These are phyloP conservation scores for Pogostemon cablin DNA, from an alignment of 257 asterid genomes.

Conservation along the genomic window DNA sequence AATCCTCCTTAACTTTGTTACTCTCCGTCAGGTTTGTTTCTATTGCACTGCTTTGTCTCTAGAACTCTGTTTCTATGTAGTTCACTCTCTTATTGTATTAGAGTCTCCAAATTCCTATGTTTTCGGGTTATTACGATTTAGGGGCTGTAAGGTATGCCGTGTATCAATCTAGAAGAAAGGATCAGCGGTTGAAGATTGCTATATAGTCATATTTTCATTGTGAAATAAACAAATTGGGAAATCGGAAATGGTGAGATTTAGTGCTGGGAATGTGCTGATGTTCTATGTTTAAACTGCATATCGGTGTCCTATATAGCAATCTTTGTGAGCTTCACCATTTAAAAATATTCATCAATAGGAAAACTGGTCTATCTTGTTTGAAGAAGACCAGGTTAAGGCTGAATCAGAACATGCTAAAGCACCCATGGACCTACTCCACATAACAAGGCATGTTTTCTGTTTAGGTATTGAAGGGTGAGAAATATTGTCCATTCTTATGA, in stretches of 20 bases:
- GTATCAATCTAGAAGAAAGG: background rate
- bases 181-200: slow-evolving; percentile 14
- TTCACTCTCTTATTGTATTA: background rate
- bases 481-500: no score
- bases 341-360: slow-evolving; percentile 52
- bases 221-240: slow-evolving; percentile 6
- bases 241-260: background rate
- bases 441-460: no score
- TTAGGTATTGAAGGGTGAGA: no score
- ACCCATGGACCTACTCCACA: slow-evolving; percentile 89
- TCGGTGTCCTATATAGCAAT: background rate
- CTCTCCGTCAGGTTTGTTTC: slow-evolving; percentile 77
- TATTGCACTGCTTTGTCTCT: slow-evolving; percentile 5
- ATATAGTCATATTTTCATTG: background rate
- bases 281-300: slow-evolving; percentile 2
- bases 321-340: slow-evolving; percentile 15
- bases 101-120: background rate
- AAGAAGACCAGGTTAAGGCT: slow-evolving; percentile 82
- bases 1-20: slow-evolving; percentile 76
- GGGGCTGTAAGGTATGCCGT: background rate
- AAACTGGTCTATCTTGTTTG: slow-evolving; percentile 87
- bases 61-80: background rate
- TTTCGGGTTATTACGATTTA: slow-evolving; percentile 33
- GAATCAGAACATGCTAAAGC: slow-evolving; percentile 94
- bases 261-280: background rate